Percentiles rank a stretch among this genome's conserved stretches.
Evolutionary conservation across 257 asterid species (phyloP).

Genomic region (Rubia yunnanensis): DNA sequence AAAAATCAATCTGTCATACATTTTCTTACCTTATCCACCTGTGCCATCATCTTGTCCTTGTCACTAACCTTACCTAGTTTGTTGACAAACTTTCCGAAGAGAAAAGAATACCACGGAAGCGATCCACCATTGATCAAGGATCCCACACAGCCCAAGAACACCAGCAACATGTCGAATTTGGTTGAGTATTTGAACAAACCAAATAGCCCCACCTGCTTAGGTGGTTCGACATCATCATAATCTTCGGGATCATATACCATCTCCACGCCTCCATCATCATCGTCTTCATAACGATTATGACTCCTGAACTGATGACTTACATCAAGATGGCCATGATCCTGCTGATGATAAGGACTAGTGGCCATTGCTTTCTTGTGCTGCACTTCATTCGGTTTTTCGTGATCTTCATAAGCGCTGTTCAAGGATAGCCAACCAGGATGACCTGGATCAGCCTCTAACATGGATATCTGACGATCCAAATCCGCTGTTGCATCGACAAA

Average conservation of each 20-base stretch:
- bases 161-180: slow-evolving; percentile 47
- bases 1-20: not conserved
- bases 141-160: slow-evolving; percentile 64
- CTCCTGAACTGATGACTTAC: slow-evolving; percentile 14
- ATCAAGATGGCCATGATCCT: not conserved
- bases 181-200: slow-evolving; percentile 66
- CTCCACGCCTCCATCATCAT: slow-evolving; percentile 14
- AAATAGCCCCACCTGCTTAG: slow-evolving; percentile 41
- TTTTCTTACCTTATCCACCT: slow-evolving; percentile 46
- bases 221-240: slow-evolving; percentile 35
- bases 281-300: slow-evolving; percentile 14
- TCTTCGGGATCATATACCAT: slow-evolving; percentile 24
- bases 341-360: not conserved
- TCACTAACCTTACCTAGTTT: slow-evolving; percentile 34
- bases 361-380: not conserved
- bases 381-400: not conserved
- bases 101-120: slow-evolving; percentile 81
- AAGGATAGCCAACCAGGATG: slow-evolving; percentile 43
- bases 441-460: slow-evolving; percentile 29
- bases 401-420: slow-evolving; percentile 30
- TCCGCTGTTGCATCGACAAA: slow-evolving; percentile 22
- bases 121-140: slow-evolving; percentile 83
- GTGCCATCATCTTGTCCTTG: slow-evolving; percentile 49
- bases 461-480: slow-evolving; percentile 27
- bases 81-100: slow-evolving; percentile 62